Base-by-base conservation (phyloP, 2,329 filamentous ascomycete genomes). In the Pseudopithomyces maydicus region DNA sequence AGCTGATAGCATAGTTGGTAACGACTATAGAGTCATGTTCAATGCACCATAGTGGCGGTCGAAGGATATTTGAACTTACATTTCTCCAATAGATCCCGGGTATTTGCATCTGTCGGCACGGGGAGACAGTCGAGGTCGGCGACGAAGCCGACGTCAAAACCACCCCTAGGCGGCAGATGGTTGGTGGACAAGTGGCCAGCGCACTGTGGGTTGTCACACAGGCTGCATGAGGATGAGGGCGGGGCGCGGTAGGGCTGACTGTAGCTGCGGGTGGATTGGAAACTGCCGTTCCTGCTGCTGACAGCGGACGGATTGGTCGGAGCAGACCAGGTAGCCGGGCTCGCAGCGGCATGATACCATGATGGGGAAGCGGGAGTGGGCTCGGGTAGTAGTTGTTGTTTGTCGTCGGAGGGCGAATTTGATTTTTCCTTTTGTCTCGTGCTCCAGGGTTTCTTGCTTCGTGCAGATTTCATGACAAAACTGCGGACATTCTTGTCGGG, bases 381-480 rank as follows among this genome's bases (percentile, higher is more conserved):
- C 45, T 49, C 52, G 11, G 6, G 19, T 51, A 39, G 35, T 12
- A 43, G 19, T 3, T 38, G 39, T 17, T 32, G 35, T 41, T 54
- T 45, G 11, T 39, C 26, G 11, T 45, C 50, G 15, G 44, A 29
- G 2, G 55, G 55, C 14, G 55, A 57, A 14, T 22, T 41, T 19
- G 45, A 53, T 39, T 55, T 54, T 66, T 62, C 66, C 68, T 68
- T 68, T 57, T 66, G 68, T 61, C 62, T 64, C 35, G 70, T 73
- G 51, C 68, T 72, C 72, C 72, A 75, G 3, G 65, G 59, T 57
- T 70, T 69, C 50, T 68, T 63, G 45, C 66, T 64, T 19, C 72
- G 62, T 15, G 70, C 72, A 33, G 67, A 66, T 42, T 74, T 72
- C 72, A 75, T 75, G 3, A 75, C 71, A 66, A 74, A 74, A n/a